Evolutionary conservation across 2,329 filamentous ascomycete species (phyloP).

Genomic region (Venturia oleaginea): DNA sequence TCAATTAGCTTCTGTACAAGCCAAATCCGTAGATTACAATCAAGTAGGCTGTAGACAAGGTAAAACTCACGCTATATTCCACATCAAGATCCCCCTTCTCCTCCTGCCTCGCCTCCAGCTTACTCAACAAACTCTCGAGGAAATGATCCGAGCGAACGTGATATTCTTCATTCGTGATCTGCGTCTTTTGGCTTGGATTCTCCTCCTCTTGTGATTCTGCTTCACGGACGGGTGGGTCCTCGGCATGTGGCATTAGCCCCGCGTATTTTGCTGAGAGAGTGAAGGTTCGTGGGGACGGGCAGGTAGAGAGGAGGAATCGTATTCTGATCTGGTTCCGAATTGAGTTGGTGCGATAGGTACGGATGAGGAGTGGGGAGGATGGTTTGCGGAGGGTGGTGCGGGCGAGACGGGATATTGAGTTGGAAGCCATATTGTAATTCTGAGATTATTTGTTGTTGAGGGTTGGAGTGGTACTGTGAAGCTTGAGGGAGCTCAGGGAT

Average conservation of each 20-base stretch:
- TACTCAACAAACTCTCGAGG: constrained; percentile 49
- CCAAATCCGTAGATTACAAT: background rate
- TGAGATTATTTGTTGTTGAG: background rate
- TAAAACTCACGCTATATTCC: constrained; percentile 69
- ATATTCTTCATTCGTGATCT: constrained; percentile 63
- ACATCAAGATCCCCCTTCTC: constrained; percentile 68
- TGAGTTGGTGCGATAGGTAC: background rate
- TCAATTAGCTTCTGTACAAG: background rate
- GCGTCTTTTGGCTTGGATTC: constrained; percentile 42
- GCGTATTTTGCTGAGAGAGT: constrained; percentile 5
- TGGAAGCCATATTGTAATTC: constrained; percentile 7
- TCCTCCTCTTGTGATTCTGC: constrained; percentile 21
- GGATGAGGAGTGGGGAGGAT: constrained; percentile 1
- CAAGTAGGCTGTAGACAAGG: background rate
- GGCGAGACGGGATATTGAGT: constrained; percentile 8
- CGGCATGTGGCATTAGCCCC: constrained; percentile 18
- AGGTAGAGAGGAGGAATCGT: background rate
- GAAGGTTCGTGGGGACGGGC: constrained; percentile 1
- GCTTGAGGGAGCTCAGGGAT: background rate
- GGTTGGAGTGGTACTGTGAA: background rate
- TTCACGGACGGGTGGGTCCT: constrained; percentile 29
- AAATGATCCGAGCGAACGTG: constrained; percentile 69
- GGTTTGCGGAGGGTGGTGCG: constrained; percentile 4
- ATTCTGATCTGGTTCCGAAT: constrained; percentile 3
- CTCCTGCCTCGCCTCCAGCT: constrained; percentile 68